phyloP scores from a whole-genome alignment of 176 grass and related monocot genomes.

The Oryza brachyantha region DNA sequence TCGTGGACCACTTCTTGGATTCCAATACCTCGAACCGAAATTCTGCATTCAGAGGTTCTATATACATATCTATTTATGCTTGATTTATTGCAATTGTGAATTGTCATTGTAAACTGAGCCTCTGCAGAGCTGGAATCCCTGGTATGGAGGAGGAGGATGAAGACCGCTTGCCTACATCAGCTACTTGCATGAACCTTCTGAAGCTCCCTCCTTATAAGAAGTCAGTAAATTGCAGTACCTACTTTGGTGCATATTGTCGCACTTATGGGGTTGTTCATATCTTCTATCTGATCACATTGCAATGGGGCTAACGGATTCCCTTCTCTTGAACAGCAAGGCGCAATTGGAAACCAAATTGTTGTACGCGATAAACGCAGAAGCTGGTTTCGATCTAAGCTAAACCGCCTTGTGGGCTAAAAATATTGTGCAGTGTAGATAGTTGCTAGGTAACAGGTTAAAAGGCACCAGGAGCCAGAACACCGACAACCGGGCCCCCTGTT shows the following conservation, averaged over 20 bases:
- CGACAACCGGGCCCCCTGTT: background rate
- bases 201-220: conserved; percentile 96
- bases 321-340: conserved; percentile 65
- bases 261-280: background rate
- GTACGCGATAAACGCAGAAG: conserved; percentile 93
- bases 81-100: background rate
- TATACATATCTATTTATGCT: conserved; percentile 7
- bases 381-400: conserved; percentile 94
- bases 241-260: conserved; percentile 8
- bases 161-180: conserved; percentile 86
- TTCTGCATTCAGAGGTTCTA: conserved; percentile 96
- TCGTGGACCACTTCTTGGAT: conserved; percentile 94
- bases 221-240: conserved; percentile 35
- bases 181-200: conserved; percentile 98
- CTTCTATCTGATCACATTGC: background rate
- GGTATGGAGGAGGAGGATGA: conserved; percentile 63
- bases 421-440: conserved; percentile 54
- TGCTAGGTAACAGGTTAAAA: conserved; percentile 34
- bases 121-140: conserved; percentile 61
- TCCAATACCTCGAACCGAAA: conserved; percentile 95
- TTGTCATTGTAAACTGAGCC: no score
- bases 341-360: conserved; percentile 85
- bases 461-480: conserved; percentile 15
- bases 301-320: conserved; percentile 7
- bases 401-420: conserved; percentile 6